These are phyloP conservation scores for Brassica rapa DNA, from an alignment of 345 rosid genomes.

Conservation along the genomic window DNA sequence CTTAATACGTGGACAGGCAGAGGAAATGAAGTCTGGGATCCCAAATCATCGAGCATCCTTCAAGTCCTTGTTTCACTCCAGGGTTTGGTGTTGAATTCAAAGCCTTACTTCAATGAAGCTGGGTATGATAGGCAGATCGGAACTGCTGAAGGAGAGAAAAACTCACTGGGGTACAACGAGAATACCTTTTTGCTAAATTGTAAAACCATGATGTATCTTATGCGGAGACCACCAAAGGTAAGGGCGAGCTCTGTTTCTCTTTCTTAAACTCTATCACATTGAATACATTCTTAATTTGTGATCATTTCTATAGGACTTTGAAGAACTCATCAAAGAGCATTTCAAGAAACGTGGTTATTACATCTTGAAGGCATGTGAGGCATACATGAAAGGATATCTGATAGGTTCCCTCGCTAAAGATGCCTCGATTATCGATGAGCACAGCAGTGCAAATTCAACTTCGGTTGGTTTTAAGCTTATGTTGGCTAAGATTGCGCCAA, in stretches of 20 bases:
- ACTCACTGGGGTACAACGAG: constrained; percentile 86
- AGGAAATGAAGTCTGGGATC: constrained; percentile 98
- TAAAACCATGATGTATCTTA: constrained; percentile 92
- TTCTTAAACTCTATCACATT: not conserved
- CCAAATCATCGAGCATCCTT: constrained; percentile 91
- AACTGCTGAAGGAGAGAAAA: constrained; percentile 97
- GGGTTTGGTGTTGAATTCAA: constrained; percentile 93
- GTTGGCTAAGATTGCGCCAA: constrained; percentile 82
- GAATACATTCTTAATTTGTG: not conserved
- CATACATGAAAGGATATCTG: constrained; percentile 87
- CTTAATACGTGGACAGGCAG: constrained; percentile 96
- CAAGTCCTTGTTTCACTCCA: constrained; percentile 98
- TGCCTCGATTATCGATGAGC: constrained; percentile 50
- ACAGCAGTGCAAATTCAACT: constrained; percentile 54
- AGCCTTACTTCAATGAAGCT: constrained; percentile 98
- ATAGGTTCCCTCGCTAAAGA: constrained; percentile 83
- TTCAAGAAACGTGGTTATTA: constrained; percentile 80
- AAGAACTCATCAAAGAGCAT: constrained; percentile 72
- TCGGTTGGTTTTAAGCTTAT: constrained; percentile 95
- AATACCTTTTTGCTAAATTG: constrained; percentile 88
- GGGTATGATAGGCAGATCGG: constrained; percentile 94
- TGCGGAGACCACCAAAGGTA: constrained; percentile 92
- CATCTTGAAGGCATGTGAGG: constrained; percentile 90
- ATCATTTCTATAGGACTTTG: constrained; percentile 63
- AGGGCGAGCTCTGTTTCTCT: constrained; percentile 5